These are phyloP conservation scores for Medicago truncatula DNA, from an alignment of 306 rosid species.

Conservation along the genomic window DNA sequence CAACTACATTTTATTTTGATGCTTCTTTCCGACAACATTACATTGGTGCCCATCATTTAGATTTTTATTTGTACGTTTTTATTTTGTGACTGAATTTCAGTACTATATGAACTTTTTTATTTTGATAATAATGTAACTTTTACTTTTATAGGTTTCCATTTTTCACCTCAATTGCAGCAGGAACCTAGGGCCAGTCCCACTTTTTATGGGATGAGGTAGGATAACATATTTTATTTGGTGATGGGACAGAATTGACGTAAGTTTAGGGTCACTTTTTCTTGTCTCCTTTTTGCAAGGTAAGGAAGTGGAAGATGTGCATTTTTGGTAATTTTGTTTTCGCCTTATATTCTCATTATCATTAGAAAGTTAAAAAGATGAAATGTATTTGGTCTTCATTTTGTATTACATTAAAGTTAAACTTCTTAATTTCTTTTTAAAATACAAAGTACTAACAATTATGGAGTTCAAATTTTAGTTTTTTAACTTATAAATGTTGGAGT, in stretches of 20 bases:
- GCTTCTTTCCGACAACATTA: constrained; percentile 58
- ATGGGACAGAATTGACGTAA: constrained; percentile 14
- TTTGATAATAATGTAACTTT: background rate
- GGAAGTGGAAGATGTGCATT: background rate
- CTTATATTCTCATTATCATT: background rate
- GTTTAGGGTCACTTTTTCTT: background rate
- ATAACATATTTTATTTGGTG: constrained; percentile 24
- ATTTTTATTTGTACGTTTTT: background rate
- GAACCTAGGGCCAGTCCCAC: constrained; percentile 12
- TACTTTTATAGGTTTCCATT: background rate
- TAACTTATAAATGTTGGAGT: too few species aligned
- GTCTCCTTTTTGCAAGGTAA: background rate
- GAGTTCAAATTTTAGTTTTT: too few species aligned
- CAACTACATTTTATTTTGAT: constrained; percentile 33
- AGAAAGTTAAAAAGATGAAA: too few species aligned
- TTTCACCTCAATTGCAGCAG: background rate
- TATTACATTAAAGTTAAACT: too few species aligned
- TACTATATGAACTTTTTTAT: background rate
- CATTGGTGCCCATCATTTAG: constrained; percentile 36
- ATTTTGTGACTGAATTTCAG: background rate
- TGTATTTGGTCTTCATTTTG: too few species aligned
- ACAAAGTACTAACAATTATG: too few species aligned
- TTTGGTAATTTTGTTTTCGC: background rate
- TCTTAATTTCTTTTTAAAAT: too few species aligned
- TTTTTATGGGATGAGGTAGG: constrained; percentile 6